A percentile compares a stretch with the other conserved stretches of the same genome.
These are phyloP conservation scores for Aureobasidium mangrovei DNA, from an alignment of 2,329 filamentous ascomycete species.

Conservation along the genomic window DNA sequence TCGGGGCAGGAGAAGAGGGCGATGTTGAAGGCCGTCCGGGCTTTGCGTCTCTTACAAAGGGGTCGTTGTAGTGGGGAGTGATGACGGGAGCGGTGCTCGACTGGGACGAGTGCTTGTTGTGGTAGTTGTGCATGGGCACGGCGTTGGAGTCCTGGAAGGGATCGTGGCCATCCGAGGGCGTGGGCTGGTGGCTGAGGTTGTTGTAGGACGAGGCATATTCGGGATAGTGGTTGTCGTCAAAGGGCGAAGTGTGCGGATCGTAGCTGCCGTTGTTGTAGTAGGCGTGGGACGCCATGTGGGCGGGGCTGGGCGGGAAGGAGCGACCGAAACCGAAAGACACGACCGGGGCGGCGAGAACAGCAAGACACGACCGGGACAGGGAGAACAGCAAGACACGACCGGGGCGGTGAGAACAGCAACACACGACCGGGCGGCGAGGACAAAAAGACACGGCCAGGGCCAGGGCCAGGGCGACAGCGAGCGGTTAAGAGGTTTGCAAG, in stretches of 20 bases:
- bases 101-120: slow-evolving; percentile 29
- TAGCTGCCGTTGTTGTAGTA: slow-evolving; percentile 50
- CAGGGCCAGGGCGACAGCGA: too few species aligned
- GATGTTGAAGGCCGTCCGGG: slow-evolving; percentile 10
- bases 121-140: slow-evolving; percentile 36
- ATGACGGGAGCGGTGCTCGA: slow-evolving; percentile 31
- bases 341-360: too few species aligned
- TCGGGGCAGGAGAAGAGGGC: slow-evolving; percentile 16
- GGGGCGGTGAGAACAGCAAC: too few species aligned
- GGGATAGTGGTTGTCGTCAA: slow-evolving; percentile 18
- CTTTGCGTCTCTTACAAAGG: slow-evolving; percentile 29
- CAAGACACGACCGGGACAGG: too few species aligned
- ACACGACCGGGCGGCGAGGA: too few species aligned
- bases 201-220: slow-evolving; percentile 45
- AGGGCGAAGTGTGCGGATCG: slow-evolving; percentile 25
- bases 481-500: too few species aligned
- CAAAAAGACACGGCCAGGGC: too few species aligned
- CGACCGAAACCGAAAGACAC: neutral
- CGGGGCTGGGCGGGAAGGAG: slow-evolving; percentile 1
- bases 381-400: too few species aligned
- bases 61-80: slow-evolving; percentile 32
- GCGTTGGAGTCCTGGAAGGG: slow-evolving; percentile 41
- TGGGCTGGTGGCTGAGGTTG: slow-evolving; percentile 40
- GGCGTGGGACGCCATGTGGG: slow-evolving; percentile 43
- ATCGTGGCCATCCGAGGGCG: slow-evolving; percentile 33